Evolutionary conservation across 1,139 yeast species (phyloP), one percentile per base, ranked within the genome.

Genomic region (Candida pseudoviswanathii): DNA sequence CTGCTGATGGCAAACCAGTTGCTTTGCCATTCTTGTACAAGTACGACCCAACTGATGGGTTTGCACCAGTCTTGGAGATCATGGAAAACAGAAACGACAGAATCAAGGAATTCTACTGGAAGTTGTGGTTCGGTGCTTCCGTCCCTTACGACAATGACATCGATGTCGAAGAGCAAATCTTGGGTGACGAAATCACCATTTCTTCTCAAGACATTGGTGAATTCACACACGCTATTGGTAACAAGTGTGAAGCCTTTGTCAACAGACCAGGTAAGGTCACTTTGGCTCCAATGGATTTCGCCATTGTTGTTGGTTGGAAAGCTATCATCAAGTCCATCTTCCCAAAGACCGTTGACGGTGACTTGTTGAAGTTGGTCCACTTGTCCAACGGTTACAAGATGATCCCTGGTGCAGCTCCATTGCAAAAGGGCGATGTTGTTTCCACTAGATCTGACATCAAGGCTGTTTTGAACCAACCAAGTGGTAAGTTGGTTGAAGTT

Each of bases 261-360:
- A 81, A 86, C 54, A 85, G 96, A 77, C 83, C 89, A 48, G 96
- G 96, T 59, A 87, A 89, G 72, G 80, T 79, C 46, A 85, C 91
- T 53, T 80, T 84, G 62, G 99, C 99, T 47, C 99, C 99, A 64
- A 94, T 94, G 98, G 99, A 94, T 77, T 95, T 92, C 66, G 98
- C 99, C 48, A 94, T 94, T 70, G 98, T 95, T 52, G 83, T 92
- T 63, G 99, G 99, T 45, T 94, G 99, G 99, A 88, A 87, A 75
- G 96, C 97, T 46, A 92, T 95, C 65, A 92, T 94, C 76, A 90
- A 88, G 76, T 94, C 98, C 25, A 89, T 94, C 60, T 95, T 94
- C 95, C 99, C 99, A 51, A 84, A 84, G 70, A 84, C 86, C 56
- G 96, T 95, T 61, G 98, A 95, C 70, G 99, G 99, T 73, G 99